Base-by-base conservation (phyloP, 176 grass and related monocot genomes). In the Paspalum vaginatum region DNA sequence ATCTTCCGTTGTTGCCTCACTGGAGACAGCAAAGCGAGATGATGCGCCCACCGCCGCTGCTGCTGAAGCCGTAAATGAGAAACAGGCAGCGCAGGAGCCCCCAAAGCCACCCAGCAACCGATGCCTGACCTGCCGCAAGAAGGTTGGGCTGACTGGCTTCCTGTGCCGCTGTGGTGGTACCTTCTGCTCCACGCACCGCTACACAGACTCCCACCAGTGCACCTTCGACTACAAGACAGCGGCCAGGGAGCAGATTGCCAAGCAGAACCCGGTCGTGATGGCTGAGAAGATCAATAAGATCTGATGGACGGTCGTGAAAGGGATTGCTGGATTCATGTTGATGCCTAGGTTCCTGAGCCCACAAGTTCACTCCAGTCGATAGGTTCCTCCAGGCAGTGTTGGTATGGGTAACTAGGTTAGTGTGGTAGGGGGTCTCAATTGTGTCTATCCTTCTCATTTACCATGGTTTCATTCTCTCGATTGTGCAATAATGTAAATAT, bases 251-350 rank as follows among this genome's bases (percentile, higher is more conserved):
- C 84, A 73, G 68, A 93, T 97, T 27, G 91, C 94, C 15, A 89
- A 86, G 80, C 84, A 93, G 79, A 93, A 97, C 20, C 88, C 89
- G 6, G 65, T 93, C 67, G 85, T 97, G 39, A 84, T 88, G 42
- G 91, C 91, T 0, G 89, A 93, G 45, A 93, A 97, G 79, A 87
- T 97, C 64, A 88, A 93, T 55, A 97, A 93, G 70, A 91, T 97
- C 5, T 93, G 77, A 89, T 55, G 45, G 37, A 32, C 68, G 20
- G 25, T 67, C 46, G 24, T 9, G 70, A 22, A 22, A 53, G 18
- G 74, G 18, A 1, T 53, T 37, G 55, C 51, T 74, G 32, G 67
- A 59, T 77, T 51, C 22, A 64, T 81, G 42, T 5, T 5, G 42
- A 16, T 64, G 58, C 41, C 37, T 77, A 42, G 55, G 51, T 80